A percentile compares a stretch with the other conserved stretches of the same genome.
These are phyloP conservation scores for Cryptosporidium canis DNA, from an alignment of 169 alveolate species.

Conservation along the genomic window DNA sequence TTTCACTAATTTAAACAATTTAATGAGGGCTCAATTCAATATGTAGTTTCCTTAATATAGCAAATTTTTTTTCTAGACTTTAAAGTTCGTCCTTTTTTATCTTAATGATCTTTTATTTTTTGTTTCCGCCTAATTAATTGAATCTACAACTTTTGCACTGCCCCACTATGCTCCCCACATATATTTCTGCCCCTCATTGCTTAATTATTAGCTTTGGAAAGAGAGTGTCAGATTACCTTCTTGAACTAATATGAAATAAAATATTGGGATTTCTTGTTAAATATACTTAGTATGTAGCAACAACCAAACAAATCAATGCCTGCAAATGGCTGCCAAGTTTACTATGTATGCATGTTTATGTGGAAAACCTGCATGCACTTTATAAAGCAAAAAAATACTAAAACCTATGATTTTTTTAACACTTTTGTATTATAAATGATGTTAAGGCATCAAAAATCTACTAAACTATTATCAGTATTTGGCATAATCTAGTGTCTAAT, in stretches of 20 bases:
- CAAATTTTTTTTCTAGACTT: not conserved
- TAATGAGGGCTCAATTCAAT: not conserved
- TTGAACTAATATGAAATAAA: no score
- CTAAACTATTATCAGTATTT: not conserved
- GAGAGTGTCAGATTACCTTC: not conserved
- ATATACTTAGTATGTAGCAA: no score
- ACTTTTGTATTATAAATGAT: no score
- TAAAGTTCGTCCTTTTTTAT: not conserved
- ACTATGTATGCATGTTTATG: not conserved
- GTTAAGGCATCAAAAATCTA: not conserved
- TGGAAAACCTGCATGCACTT: not conserved
- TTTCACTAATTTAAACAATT: not conserved
- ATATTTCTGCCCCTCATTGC: not conserved
- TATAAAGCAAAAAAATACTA: no score
- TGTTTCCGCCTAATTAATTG: conserved; percentile 3
- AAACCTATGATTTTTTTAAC: no score
- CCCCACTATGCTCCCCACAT: conserved; percentile 72
- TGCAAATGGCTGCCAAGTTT: no score
- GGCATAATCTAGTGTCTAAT: not conserved
- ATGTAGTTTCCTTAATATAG: not conserved
- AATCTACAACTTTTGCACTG: conserved; percentile 1
- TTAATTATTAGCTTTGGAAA: not conserved
- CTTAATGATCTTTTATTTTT: conserved; percentile 2
- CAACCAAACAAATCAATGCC: no score
- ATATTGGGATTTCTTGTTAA: no score